Evolutionary conservation across 345 rosid genomes (phyloP), one percentile per base, ranked within the genome.

Genomic region (Salix suchowensis): DNA sequence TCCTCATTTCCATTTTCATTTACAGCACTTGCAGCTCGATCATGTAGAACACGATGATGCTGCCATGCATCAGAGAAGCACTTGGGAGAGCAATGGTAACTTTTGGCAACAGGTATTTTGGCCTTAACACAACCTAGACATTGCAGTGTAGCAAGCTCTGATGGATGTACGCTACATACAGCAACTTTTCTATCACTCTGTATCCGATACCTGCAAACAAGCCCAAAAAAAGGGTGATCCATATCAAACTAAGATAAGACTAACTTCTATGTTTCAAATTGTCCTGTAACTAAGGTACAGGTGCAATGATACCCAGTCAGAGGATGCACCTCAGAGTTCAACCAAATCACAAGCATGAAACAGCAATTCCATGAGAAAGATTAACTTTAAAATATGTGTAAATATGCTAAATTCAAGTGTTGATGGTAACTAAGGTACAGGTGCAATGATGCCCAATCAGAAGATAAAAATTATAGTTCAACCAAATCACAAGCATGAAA

Each of bases 1-100:
- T 95, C 98, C 65, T 91, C 96, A 70, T 88, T 93, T 75, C 91
- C 98, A 76, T 89, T 92, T 82, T 91, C 98, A 42, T 83, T 88
- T 70, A 88, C 88, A 74, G 92, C 87, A 88, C 88, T 90, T 66
- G 91, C 91, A 70, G 99, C 98, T 72, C 96, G 98, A 71, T 96
- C 98, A 76, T 96, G 99, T 74, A 96, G 82, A 74, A 87, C 90
- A 61, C 98, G 97, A 79, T 96, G 99, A 86, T 93, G 99, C 86
- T 93, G 97, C 99, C 99, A 95, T 68, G 99, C 96, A 86, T 95
- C 98, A 2, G 92, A 85, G 82, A 93, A 95, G 79, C 99, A 95
- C 82, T 89, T 93, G 5, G 99, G 90, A 15, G 97, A 86, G 78
- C 99, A 95, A 76, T 95, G 99, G 75, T 91, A 95, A 84, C 99